Percentiles rank a stretch among this genome's conserved stretches.
These are phyloP conservation scores for Eimeria falciformis DNA, from an alignment of 169 alveolate species.

Conservation along the genomic window DNA sequence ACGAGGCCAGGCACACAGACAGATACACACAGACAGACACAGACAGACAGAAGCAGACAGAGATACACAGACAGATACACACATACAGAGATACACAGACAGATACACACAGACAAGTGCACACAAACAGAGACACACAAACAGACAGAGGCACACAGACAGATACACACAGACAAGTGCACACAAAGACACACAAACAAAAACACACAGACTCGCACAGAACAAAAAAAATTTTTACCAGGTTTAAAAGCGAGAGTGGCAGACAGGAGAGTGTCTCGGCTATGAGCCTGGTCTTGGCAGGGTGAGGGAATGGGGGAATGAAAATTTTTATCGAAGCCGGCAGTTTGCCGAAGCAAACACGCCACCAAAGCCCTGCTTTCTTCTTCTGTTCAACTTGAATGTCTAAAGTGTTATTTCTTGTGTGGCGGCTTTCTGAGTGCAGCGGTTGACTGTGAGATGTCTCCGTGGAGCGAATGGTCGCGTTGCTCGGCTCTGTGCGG, in stretches of 20 bases:
- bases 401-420: background rate
- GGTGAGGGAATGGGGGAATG: no score
- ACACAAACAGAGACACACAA: no score
- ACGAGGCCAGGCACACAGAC: background rate
- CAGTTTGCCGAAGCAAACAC: no score
- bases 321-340: no score
- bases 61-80: background rate
- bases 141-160: background rate
- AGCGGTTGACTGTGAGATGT: conserved; percentile 82
- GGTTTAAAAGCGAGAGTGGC: no score
- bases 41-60: background rate
- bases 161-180: background rate
- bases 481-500: conserved; percentile 81
- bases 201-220: background rate
- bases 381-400: no score
- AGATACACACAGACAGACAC: background rate
- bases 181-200: background rate
- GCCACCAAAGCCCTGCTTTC: no score
- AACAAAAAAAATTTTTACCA: no score
- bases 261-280: no score
- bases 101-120: background rate
- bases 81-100: background rate
- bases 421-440: background rate
- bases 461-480: conserved; percentile 83
- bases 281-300: no score